Conservation (phyloP, 2,329 filamentous ascomycete genomes). For the Eutypa lata region DNA sequence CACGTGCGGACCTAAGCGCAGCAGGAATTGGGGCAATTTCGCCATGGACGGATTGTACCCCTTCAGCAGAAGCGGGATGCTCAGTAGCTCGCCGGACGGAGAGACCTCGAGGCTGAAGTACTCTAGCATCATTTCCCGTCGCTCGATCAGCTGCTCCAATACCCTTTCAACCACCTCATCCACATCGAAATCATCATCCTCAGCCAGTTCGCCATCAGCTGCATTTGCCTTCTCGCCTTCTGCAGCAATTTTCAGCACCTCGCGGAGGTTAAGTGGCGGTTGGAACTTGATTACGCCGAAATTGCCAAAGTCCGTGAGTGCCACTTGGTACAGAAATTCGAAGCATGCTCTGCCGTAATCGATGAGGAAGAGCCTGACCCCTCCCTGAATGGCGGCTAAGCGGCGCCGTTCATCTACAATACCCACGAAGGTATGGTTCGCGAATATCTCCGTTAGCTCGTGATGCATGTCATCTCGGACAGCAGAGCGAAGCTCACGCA, state of each 20-base stretch:
- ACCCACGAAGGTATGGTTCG: constrained; percentile 87
- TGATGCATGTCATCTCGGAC: constrained; percentile 82
- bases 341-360: constrained; percentile 86
- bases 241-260: constrained; percentile 71
- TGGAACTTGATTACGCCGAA: constrained; percentile 82
- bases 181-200: constrained; percentile 61
- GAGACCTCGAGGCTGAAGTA: constrained; percentile 89
- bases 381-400: constrained; percentile 88
- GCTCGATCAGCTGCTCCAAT: constrained; percentile 64
- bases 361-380: constrained; percentile 85
- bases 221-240: constrained; percentile 61
- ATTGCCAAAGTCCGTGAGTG: constrained; percentile 92
- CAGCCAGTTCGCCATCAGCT: constrained; percentile 23
- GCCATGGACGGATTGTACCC: constrained; percentile 82
- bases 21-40: constrained; percentile 85
- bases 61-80: constrained; percentile 81
- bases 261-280: constrained; percentile 67
- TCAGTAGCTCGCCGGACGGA: constrained; percentile 69
- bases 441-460: constrained; percentile 81
- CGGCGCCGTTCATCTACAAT: constrained; percentile 84
- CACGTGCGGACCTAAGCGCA: constrained; percentile 83
- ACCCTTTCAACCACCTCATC: constrained; percentile 65
- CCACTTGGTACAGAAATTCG: constrained; percentile 95
- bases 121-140: constrained; percentile 82
- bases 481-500: constrained; percentile 77